phyloP scores from a whole-genome alignment of 768 basidiomycete species.

The Termitomyces sp. region DNA sequence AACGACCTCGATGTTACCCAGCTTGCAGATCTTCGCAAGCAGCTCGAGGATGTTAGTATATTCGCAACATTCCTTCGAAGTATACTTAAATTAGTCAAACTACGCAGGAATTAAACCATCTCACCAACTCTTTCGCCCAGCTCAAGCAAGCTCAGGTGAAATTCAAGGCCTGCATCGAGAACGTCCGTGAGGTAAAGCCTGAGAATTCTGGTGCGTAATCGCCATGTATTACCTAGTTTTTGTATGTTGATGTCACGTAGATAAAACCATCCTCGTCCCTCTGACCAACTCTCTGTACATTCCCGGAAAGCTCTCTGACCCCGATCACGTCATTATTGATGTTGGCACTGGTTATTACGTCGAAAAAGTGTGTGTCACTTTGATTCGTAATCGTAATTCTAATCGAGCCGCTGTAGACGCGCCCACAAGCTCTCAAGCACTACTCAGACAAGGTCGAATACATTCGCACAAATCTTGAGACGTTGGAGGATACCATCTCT shows the following conservation, averaged over 20 bases:
- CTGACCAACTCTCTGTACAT: constrained; percentile 94
- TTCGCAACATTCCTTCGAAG: neutral
- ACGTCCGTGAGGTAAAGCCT: constrained; percentile 67
- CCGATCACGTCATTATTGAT: constrained; percentile 88
- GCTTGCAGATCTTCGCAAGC: constrained; percentile 82
- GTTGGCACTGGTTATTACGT: constrained; percentile 97
- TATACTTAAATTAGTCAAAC: neutral
- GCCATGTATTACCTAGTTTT: neutral
- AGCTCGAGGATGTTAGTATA: constrained; percentile 80
- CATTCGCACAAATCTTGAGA: constrained; percentile 78
- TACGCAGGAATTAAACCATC: constrained; percentile 81
- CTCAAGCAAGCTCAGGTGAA: constrained; percentile 91
- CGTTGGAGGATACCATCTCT: constrained; percentile 82
- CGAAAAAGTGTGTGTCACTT: constrained; percentile 61
- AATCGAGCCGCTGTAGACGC: constrained; percentile 48
- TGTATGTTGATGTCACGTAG: constrained; percentile 31
- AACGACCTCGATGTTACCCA: constrained; percentile 82
- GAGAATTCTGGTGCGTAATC: constrained; percentile 49
- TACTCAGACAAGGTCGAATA: constrained; percentile 79
- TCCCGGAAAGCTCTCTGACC: constrained; percentile 80
- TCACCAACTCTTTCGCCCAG: constrained; percentile 88
- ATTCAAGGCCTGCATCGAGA: constrained; percentile 83
- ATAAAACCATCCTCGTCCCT: constrained; percentile 85
- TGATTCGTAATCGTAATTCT: neutral
- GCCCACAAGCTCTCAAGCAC: constrained; percentile 72